A percentile compares a stretch with the other conserved stretches of the same genome.
Evolutionary conservation across 2,329 filamentous ascomycete species (phyloP).

Genomic region (Plectosphaerella sp.): DNA sequence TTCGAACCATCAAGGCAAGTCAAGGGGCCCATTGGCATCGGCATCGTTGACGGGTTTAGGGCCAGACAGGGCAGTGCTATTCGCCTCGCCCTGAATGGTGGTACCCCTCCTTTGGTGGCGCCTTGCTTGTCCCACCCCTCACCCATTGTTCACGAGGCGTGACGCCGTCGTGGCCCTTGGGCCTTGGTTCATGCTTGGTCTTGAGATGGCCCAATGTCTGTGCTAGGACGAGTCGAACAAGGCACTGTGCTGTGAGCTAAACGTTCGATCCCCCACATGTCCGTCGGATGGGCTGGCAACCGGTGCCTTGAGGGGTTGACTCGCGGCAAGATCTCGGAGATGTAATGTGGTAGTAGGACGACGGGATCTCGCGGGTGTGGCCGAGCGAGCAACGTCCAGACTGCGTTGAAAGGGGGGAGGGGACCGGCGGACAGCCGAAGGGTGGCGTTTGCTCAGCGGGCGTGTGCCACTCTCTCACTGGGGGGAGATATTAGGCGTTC

Average conservation of each 20-base stretch:
- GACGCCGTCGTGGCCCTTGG: too few species aligned
- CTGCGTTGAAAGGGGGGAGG: too few species aligned
- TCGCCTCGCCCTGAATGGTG: neutral
- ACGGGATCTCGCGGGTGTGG: neutral
- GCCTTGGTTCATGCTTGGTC: too few species aligned
- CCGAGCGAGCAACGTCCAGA: neutral
- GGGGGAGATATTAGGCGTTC: too few species aligned
- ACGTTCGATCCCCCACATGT: neutral
- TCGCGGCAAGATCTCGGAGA: neutral
- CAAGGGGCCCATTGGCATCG: neutral
- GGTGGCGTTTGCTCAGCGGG: too few species aligned
- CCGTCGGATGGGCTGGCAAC: neutral
- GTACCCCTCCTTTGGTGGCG: neutral
- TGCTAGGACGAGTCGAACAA: too few species aligned
- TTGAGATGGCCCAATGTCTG: too few species aligned
- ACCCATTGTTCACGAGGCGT: too few species aligned
- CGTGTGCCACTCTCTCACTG: too few species aligned
- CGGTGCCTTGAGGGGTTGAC: neutral
- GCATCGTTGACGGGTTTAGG: neutral
- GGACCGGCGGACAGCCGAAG: too few species aligned
- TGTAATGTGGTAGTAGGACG: neutral
- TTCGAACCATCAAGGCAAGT: neutral
- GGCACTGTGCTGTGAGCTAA: neutral
- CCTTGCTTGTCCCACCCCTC: neutral
- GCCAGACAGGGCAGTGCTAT: neutral